Evolutionary conservation across 2,329 filamentous ascomycete genomes (phyloP), one percentile per base, ranked within the genome.

Genomic region (Daldinia sp.): DNA sequence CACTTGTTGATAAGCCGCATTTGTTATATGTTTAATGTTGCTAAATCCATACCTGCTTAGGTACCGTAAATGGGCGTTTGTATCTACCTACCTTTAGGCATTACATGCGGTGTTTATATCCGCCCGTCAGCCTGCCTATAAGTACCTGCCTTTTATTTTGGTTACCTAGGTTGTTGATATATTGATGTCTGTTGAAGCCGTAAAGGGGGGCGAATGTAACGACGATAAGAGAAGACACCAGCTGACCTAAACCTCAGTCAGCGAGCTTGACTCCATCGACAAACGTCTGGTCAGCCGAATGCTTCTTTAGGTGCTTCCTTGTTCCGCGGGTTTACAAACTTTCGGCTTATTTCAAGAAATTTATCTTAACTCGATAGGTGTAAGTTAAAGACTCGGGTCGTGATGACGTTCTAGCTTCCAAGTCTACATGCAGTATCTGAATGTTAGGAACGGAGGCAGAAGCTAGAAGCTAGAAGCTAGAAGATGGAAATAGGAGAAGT

Each of bases 181-280:
- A 32, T 17, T 9, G 48, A 50, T 52, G 39, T 19, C 34, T 43
- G 34, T 39, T 32, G 21, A 53, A 57, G 21, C 50, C 29, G 54
- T 39, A 60, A 57, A 47, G 62, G 62, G 21, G 59, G 62, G 56
- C 34, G 55, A 58, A 65, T 67, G 62, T 63, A 65, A 66, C 59
- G 23, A 17, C 58, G 65, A 63, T 65, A 63, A 63, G 64, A 51
- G 50, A 21, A 47, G 47, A 50, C 17, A 27, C 29, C 61, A 60
- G 54, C 45, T 64, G 64, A 67, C 54, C 45, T 48, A 17, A 25
- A 35, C 48, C 43, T 48, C 45, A 32, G 27, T 64, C 50, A 61
- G 53, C 43, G 45, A 61, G 56, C 34, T 43, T 32, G 52, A 10
- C 25, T 37, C 9, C 41, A 27, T 7, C 8, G 23, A 7, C 15